phyloP scores from a whole-genome alignment of 1,284 basidiomycete genomes.

The Mrakiaceae sp. region DNA sequence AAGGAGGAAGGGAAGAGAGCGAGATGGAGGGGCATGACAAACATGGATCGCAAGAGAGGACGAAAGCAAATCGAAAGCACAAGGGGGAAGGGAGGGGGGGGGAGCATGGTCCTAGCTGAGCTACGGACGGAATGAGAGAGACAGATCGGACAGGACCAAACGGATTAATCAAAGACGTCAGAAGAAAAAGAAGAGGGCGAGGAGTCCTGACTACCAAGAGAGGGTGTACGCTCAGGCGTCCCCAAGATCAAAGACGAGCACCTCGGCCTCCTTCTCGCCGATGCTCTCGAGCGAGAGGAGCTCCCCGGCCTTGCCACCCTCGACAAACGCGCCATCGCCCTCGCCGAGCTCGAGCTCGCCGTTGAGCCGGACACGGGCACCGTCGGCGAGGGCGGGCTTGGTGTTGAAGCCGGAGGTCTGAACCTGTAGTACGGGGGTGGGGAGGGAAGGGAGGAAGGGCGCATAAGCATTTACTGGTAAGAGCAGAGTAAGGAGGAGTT shows the following conservation, averaged over 20 bases:
- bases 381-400: conserved; percentile 33
- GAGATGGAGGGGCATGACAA: too few relatives aligned
- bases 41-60: too few relatives aligned
- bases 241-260: conserved; percentile 60
- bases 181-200: too few relatives aligned
- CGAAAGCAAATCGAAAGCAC: too few relatives aligned
- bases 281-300: conserved; percentile 44
- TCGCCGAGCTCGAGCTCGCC: conserved; percentile 41
- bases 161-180: too few relatives aligned
- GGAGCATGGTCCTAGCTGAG: too few relatives aligned
- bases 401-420: conserved; percentile 66
- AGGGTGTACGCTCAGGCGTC: not conserved
- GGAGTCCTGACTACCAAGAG: too few relatives aligned
- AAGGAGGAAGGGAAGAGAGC: too few relatives aligned
- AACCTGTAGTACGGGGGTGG: conserved; percentile 36
- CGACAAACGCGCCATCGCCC: conserved; percentile 62
- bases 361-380: conserved; percentile 42
- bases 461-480: not conserved
- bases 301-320: conserved; percentile 41
- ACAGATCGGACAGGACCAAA: too few relatives aligned
- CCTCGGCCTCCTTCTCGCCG: conserved; percentile 50
- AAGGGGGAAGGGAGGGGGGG: too few relatives aligned
- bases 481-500: not conserved
- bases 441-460: not conserved
- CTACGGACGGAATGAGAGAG: too few relatives aligned